A percentile compares a stretch with the other conserved stretches of the same genome.
phyloP scores from a whole-genome alignment of 1,284 basidiomycete species.

The Irpex lacteus region DNA sequence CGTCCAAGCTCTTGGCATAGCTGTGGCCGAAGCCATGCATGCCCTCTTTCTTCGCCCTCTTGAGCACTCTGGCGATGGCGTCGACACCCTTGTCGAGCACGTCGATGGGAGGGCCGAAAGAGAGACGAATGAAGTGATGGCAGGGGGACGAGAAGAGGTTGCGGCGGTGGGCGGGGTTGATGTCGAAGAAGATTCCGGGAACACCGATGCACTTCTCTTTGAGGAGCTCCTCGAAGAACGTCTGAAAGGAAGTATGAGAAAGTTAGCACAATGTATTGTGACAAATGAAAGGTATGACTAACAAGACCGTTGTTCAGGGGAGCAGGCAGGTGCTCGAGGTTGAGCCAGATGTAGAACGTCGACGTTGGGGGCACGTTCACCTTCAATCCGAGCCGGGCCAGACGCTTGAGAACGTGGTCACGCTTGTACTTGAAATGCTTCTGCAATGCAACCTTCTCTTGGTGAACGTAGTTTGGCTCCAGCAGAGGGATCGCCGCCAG shows the following conservation, averaged over 20 bases:
- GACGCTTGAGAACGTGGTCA: slow-evolving; percentile 84
- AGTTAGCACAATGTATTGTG: background rate
- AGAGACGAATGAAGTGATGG: slow-evolving; percentile 84
- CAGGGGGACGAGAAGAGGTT: slow-evolving; percentile 91
- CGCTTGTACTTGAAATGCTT: slow-evolving; percentile 89
- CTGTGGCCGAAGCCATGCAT: slow-evolving; percentile 59
- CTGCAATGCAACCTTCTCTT: slow-evolving; percentile 82
- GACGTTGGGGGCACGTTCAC: slow-evolving; percentile 73
- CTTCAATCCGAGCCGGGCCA: slow-evolving; percentile 74
- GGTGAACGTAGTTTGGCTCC: slow-evolving; percentile 62
- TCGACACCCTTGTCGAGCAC: slow-evolving; percentile 85
- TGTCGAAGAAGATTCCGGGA: slow-evolving; percentile 90
- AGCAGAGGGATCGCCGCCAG: slow-evolving; percentile 82
- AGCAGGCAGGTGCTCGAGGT: slow-evolving; percentile 71
- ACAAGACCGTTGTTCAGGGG: slow-evolving; percentile 89
- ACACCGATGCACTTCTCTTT: slow-evolving; percentile 91
- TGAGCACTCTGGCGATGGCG: slow-evolving; percentile 79
- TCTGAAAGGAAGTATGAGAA: slow-evolving; percentile 36
- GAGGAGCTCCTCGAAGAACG: slow-evolving; percentile 93
- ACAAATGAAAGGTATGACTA: slow-evolving; percentile 24
- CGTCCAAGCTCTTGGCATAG: slow-evolving; percentile 62
- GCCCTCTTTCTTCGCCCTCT: slow-evolving; percentile 64
- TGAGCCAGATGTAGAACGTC: slow-evolving; percentile 93
- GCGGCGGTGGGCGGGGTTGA: slow-evolving; percentile 80
- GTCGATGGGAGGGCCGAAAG: slow-evolving; percentile 84